phyloP scores from a whole-genome alignment of 1,139 yeast species.

The Komagataea norvegica region DNA sequence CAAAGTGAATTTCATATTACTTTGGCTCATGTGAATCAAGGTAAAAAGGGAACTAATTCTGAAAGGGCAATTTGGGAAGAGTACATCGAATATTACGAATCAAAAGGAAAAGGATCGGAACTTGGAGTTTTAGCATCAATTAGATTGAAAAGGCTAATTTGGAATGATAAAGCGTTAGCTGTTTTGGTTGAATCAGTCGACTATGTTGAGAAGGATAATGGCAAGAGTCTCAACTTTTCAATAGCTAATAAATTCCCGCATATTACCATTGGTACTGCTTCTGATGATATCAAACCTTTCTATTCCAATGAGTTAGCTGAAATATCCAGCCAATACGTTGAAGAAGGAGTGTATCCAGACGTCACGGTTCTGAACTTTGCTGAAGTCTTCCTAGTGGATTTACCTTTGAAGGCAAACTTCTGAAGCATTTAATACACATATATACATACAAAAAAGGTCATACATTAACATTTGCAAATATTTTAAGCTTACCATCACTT shows the following conservation, averaged over 20 bases:
- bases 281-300: conserved; percentile 43
- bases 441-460: neutral
- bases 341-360: conserved; percentile 16
- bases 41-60: conserved; percentile 27
- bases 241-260: conserved; percentile 54
- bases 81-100: conserved; percentile 24
- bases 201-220: conserved; percentile 27
- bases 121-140: conserved; percentile 35
- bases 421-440: conserved; percentile 4
- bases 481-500: too few species aligned
- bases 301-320: conserved; percentile 43
- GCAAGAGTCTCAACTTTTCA: conserved; percentile 25
- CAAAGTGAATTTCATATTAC: conserved; percentile 75
- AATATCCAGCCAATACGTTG: conserved; percentile 14
- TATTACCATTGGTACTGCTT: conserved; percentile 67
- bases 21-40: conserved; percentile 48
- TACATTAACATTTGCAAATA: too few species aligned
- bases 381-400: conserved; percentile 9
- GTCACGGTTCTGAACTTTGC: conserved; percentile 22
- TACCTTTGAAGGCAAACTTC: conserved; percentile 17
- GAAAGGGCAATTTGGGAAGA: conserved; percentile 31
- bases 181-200: conserved; percentile 43
- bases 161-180: conserved; percentile 53
- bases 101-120: neutral
- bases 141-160: conserved; percentile 40